Base-by-base conservation (phyloP, 2,329 filamentous ascomycete species). In the Hysterium pulicare region DNA sequence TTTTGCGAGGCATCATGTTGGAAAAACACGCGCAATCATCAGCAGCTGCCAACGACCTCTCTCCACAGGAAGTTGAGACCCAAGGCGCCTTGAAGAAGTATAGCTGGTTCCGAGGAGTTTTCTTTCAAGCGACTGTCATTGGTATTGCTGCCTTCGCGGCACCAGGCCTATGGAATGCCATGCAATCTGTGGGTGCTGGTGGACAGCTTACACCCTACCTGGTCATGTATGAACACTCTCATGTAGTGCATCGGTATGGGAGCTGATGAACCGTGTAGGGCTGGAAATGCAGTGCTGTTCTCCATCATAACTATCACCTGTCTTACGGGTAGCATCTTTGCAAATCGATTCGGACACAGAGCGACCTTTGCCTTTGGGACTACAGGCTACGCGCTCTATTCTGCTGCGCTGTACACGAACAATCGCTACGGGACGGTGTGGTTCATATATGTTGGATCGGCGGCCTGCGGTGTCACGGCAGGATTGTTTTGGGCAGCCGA, bases 231-330 rank as follows among this genome's bases (percentile, higher is more conserved):
- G 30, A 31, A 23, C 19, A 3, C 41, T 42, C 23, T 39, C 26
- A 38, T 26, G 4, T 17, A 32, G 28, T 31, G 8, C 16, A 11
- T 8, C 16, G 13, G 8, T n/a, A 3, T n/a, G 28, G 8, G 28
- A n/a, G 13, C 28, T 31, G 3, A 31, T 8, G 13, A n/a, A 11
- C 5, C 5, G 13, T 17, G 20, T 24, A 48, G 44, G 39, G 62
- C 65, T 0, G 66, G 62, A 4, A 69, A 69, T 33, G 57, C 64
- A 1, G 55, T 69, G 13, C 53, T 69, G 0, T 68, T 68, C 45
- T 59, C 51, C 11, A 52, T 67, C 39, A 64, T 69, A 54, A 64
- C 59, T 1, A 47, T 68, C 34, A 47, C 62, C 9, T 68, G 66
- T 31, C 51, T 69, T 1, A 50, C 57, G 13, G 64, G 65, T 6